Percentiles rank a stretch among this genome's conserved stretches.
Conservation (phyloP, 768 basidiomycete genomes). For the Tephrocybe sp. region DNA sequence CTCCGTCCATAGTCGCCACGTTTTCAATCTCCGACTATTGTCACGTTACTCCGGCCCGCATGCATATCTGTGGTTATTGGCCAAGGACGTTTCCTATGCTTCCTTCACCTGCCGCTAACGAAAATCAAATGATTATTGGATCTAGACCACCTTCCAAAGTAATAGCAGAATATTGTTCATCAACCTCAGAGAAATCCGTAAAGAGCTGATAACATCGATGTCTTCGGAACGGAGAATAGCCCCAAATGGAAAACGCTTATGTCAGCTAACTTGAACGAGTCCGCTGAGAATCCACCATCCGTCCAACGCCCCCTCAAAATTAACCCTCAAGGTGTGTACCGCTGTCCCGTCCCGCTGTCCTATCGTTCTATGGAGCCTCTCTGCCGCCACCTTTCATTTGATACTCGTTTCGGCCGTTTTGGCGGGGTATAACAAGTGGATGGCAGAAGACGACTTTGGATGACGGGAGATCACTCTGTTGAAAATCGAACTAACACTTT, state of each 20-base stretch:
- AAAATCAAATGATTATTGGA: too few species aligned
- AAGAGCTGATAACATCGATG: too few species aligned
- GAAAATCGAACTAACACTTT: constrained; percentile 33
- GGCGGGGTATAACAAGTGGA: constrained; percentile 15
- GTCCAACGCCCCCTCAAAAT: constrained; percentile 31
- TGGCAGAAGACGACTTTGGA: constrained; percentile 28
- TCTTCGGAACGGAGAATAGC: not conserved
- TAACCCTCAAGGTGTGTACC: constrained; percentile 39
- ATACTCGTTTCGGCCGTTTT: constrained; percentile 21
- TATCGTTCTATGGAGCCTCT: constrained; percentile 15
- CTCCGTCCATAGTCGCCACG: constrained; percentile 19
- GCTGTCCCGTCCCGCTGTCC: constrained; percentile 11
- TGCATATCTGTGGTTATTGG: not conserved
- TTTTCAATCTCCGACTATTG: constrained; percentile 30
- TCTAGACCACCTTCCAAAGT: too few species aligned
- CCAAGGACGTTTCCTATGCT: not conserved
- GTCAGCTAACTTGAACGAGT: constrained; percentile 28
- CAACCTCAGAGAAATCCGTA: too few species aligned
- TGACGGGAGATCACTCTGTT: constrained; percentile 26
- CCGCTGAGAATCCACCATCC: constrained; percentile 20
- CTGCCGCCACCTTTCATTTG: constrained; percentile 13
- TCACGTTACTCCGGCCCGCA: constrained; percentile 8
- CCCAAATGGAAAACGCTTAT: constrained; percentile 26
- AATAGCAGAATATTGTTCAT: too few species aligned
- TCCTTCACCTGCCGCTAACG: not conserved